Percentiles rank a stretch among this genome's conserved stretches.
These are phyloP conservation scores for Asterionellopsis glacialis DNA, from an alignment of 108 stramenopile species.

Conservation along the genomic window DNA sequence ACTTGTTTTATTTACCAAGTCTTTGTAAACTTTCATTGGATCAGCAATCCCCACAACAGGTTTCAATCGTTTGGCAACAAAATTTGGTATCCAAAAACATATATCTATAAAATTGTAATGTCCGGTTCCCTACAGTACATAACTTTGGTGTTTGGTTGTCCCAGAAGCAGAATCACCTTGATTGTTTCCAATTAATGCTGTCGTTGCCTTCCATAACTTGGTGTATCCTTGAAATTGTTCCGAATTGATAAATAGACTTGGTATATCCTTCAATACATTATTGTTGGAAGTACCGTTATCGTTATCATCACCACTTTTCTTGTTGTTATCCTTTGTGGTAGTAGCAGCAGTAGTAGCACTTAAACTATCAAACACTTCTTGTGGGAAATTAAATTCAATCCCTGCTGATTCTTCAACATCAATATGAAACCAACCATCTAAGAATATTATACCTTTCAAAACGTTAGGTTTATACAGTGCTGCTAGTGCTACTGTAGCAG, in stretches of 20 bases:
- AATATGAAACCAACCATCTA: constrained; percentile 59
- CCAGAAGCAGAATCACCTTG: too few relatives aligned
- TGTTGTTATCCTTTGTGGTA: neutral
- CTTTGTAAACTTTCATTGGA: too few relatives aligned
- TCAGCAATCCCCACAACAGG: too few relatives aligned
- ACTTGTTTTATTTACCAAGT: too few relatives aligned
- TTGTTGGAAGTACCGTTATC: neutral
- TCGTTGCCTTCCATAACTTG: constrained; percentile 17
- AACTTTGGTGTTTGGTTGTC: too few relatives aligned
- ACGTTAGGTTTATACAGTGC: constrained; percentile 20
- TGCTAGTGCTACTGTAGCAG: constrained; percentile 33
- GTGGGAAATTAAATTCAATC: constrained; percentile 23
- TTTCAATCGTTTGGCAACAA: too few relatives aligned
- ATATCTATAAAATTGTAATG: constrained; percentile 1
- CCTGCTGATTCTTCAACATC: constrained; percentile 24
- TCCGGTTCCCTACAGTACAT: constrained; percentile 1
- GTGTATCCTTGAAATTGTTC: constrained; percentile 28
- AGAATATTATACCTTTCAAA: constrained; percentile 32
- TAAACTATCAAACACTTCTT: constrained; percentile 7
- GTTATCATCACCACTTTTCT: neutral
- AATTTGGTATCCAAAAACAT: too few relatives aligned
- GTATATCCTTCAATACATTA: constrained; percentile 16
- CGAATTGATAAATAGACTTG: constrained; percentile 47
- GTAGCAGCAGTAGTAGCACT: neutral
- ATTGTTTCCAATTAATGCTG: too few relatives aligned